A percentile compares a stretch with the other conserved stretches of the same genome.
phyloP scores from a whole-genome alignment of 2,329 filamentous ascomycete genomes.

The Monosporascus cannonballus region DNA sequence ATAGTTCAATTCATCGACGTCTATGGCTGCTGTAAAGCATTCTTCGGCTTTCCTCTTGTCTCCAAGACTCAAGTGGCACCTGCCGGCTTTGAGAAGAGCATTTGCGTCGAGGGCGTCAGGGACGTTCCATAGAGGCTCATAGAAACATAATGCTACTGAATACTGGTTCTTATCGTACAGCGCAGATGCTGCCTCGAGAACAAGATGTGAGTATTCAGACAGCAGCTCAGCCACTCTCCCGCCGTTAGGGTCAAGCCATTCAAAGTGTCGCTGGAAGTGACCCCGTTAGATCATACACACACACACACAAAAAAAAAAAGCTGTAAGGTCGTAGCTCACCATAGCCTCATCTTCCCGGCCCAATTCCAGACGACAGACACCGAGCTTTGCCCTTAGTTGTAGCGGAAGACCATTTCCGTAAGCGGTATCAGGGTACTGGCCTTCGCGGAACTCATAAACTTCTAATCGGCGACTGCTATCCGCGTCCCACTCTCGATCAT shows the following conservation, averaged over 20 bases:
- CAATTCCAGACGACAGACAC: conserved; percentile 71
- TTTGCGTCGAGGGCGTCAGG: conserved; percentile 45
- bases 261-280: conserved; percentile 53
- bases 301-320: conserved; percentile 2
- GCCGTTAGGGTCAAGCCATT: conserved; percentile 63
- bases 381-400: conserved; percentile 79
- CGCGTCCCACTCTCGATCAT: conserved; percentile 87
- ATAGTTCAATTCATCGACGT: conserved; percentile 60
- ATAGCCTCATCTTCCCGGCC: conserved; percentile 66
- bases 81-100: conserved; percentile 50
- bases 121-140: conserved; percentile 46
- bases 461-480: conserved; percentile 61
- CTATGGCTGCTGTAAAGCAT: conserved; percentile 68
- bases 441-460: conserved; percentile 54
- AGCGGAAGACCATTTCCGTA: conserved; percentile 74
- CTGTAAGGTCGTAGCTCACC: conserved; percentile 38
- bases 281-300: conserved; percentile 12
- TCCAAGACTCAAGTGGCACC: conserved; percentile 62
- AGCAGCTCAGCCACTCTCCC: conserved; percentile 42
- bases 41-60: conserved; percentile 67
- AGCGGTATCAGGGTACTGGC: conserved; percentile 43
- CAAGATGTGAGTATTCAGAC: conserved; percentile 69
- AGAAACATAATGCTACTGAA: conserved; percentile 46
- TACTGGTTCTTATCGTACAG: conserved; percentile 33
- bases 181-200: conserved; percentile 57